Percentiles rank a stretch among this genome's conserved stretches.
Evolutionary conservation across 495 filamentous ascomycete genomes (phyloP).

Genomic region (Venustampulla echinocandica): DNA sequence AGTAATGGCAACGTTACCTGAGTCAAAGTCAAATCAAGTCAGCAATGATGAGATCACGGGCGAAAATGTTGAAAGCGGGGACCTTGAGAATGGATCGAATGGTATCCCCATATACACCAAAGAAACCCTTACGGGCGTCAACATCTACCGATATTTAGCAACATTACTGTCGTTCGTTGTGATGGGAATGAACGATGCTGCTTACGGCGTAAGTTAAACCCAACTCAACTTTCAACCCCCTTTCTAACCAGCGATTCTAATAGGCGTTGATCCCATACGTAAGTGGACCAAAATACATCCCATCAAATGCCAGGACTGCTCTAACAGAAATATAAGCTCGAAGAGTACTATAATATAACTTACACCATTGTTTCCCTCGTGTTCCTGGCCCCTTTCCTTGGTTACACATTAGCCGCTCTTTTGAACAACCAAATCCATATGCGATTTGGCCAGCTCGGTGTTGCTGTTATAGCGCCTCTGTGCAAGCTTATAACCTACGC

Average conservation of each 20-base stretch:
- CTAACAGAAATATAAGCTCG: constrained; percentile 31
- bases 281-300: constrained; percentile 12
- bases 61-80: background rate
- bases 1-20: no score
- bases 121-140: constrained; percentile 50
- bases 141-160: constrained; percentile 53
- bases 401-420: constrained; percentile 74
- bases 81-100: constrained; percentile 51
- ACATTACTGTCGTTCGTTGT: constrained; percentile 69
- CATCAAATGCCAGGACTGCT: background rate
- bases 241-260: background rate
- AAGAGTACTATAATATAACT: constrained; percentile 59
- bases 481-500: constrained; percentile 61
- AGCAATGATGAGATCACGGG: background rate
- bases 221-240: background rate
- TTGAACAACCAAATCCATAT: constrained; percentile 50
- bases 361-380: constrained; percentile 74
- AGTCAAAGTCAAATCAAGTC: no score
- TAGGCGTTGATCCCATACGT: constrained; percentile 57
- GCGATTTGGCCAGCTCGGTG: constrained; percentile 61
- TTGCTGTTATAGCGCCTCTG: constrained; percentile 55
- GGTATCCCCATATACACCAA: no score
- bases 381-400: constrained; percentile 72
- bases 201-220: constrained; percentile 55
- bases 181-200: constrained; percentile 77